Evolutionary conservation across 169 alveolate species (phyloP), one percentile per base, ranked within the genome.

Genomic region (Plasmodium blacklocki): DNA sequence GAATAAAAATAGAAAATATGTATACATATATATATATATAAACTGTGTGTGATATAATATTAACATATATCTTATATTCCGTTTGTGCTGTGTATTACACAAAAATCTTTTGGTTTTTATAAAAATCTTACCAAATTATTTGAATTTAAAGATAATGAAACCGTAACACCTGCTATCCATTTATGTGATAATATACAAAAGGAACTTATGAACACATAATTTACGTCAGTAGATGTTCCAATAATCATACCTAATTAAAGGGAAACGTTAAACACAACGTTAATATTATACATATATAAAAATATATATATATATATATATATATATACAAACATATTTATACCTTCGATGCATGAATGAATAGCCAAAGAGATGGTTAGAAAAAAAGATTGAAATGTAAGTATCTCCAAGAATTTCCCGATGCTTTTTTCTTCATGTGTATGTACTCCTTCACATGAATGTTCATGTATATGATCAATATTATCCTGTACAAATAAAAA

Each of bases 301-400:
- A 39, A 43, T 66, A 67, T 6, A 39, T 39, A 67, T 58, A 39
- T 39, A 67, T 58, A 67, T 15, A 18, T 39, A 66, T 21, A 23
- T 60, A 11, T 54, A n/a, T 9, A n/a, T 54, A 19, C 0, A 54
- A n/a, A 54, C 15, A 54, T 4, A 14, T 21, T 12, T 32, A 23
- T 80, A 80, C 90, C 90, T 39, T 80, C 90, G 58, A 67, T 80
- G 72, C 78, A 67, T n/a, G 90, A 80, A 21, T 80, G 90, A 39
- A 80, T 63, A 50, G 90, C 90, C 64, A 80, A 47, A 1, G 90
- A 80, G 7, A 80, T 32, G 7, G 90, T 80, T 71, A 80, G 21
- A 58, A 80, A 66, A 54, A 80, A 80, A 1, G 90, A 80, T 29
- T 80, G 90, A 43, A 80, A 45, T 3, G 90, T 68, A 39, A 80